Evolutionary conservation across 495 filamentous ascomycete genomes (phyloP).

Genomic region (Glutinoglossum americanum): DNA sequence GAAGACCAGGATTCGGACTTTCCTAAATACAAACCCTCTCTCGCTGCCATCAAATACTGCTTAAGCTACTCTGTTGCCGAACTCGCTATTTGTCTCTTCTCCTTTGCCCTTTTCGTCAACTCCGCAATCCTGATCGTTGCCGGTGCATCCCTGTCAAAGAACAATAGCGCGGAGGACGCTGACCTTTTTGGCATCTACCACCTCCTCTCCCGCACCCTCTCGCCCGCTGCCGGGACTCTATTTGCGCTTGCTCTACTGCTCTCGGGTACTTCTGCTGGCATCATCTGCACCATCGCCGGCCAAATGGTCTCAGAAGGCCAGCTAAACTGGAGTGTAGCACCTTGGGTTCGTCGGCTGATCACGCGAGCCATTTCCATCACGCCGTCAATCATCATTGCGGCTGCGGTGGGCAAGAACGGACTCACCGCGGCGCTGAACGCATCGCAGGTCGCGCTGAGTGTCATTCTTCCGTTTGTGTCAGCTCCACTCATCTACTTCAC

Average conservation of each 20-base stretch:
- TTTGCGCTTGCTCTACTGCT: constrained; percentile 60
- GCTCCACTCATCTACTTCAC: constrained; percentile 82
- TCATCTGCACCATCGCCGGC: constrained; percentile 66
- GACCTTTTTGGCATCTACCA: constrained; percentile 68
- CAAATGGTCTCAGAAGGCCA: constrained; percentile 71
- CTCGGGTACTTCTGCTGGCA: constrained; percentile 56
- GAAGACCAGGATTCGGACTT: constrained; percentile 2
- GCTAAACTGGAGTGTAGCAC: constrained; percentile 43
- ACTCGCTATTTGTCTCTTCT: constrained; percentile 57
- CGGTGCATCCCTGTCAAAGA: constrained; percentile 43
- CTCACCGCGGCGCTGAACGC: constrained; percentile 54
- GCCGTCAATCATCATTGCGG: constrained; percentile 23
- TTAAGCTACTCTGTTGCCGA: constrained; percentile 60
- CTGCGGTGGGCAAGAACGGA: constrained; percentile 27
- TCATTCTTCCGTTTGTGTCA: constrained; percentile 61
- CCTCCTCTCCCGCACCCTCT: constrained; percentile 46
- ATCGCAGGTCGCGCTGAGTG: constrained; percentile 58
- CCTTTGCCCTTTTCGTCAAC: constrained; percentile 84
- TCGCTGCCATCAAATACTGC: constrained; percentile 55
- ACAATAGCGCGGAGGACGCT: constrained; percentile 31
- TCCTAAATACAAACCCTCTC: constrained; percentile 47
- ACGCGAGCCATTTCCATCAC: constrained; percentile 30
- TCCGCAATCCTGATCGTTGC: constrained; percentile 77
- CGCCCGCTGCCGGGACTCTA: constrained; percentile 52
- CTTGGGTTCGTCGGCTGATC: constrained; percentile 50